phyloP scores from a whole-genome alignment of 306 rosid species.

The Castanea mollissima region DNA sequence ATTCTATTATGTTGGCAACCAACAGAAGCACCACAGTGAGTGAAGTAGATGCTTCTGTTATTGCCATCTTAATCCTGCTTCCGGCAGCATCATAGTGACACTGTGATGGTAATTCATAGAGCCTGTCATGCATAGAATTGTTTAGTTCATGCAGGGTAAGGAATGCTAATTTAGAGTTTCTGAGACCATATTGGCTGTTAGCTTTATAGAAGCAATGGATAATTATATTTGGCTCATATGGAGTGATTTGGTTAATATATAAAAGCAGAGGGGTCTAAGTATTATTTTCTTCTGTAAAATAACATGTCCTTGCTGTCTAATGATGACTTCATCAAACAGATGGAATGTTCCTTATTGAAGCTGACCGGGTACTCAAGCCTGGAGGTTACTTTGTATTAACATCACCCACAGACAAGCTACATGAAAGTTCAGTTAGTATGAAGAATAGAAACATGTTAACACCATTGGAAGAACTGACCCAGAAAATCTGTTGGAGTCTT shows the following conservation, averaged over 20 bases:
- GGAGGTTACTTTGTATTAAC: conserved; percentile 98
- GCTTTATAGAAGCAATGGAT: background rate
- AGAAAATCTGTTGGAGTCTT: conserved; percentile 84
- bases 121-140: background rate
- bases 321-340: conserved; percentile 49
- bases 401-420: conserved; percentile 64
- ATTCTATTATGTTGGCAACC: background rate
- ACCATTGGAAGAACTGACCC: conserved; percentile 68
- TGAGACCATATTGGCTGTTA: background rate
- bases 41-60: background rate
- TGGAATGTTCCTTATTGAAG: conserved; percentile 81
- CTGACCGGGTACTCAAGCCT: conserved; percentile 93
- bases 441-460: conserved; percentile 51
- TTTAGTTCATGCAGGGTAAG: background rate
- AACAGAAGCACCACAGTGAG: background rate
- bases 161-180: background rate
- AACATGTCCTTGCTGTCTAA: conserved; percentile 16
- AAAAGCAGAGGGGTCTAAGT: background rate
- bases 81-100: background rate
- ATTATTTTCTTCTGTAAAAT: conserved; percentile 2
- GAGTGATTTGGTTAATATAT: background rate
- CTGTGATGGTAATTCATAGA: background rate
- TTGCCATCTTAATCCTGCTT: background rate
- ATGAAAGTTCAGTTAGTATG: conserved; percentile 54
- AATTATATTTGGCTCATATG: background rate